Evolutionary conservation across 306 rosid species (phyloP), one percentile per base, ranked within the genome.

Genomic region (Cercis canadensis): DNA sequence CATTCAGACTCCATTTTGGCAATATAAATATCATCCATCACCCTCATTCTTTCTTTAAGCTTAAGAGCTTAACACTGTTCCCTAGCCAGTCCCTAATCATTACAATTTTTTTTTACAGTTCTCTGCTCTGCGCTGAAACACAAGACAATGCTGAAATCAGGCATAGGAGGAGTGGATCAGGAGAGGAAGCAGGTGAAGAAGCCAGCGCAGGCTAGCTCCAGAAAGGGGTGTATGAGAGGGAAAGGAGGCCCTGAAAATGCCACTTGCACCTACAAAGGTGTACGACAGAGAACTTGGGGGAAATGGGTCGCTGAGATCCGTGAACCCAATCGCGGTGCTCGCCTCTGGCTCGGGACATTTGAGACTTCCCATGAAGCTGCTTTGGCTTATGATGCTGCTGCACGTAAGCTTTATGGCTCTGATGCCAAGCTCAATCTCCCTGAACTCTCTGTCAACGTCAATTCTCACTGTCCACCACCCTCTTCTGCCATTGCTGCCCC

Each of bases 221-320:
- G 97, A 51, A 93, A 93, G 57, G 98, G 97, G 8, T 93, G 97
- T 11, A 93, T 93, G 98, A 77, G 89, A 63, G 98, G 97, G 5
- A 93, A 93, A 54, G 98, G 98, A 3, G 98, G 97, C 29, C 98
- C 98, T 0, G 90, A 90, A 24, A 93, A 93, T 9, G 90, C 98
- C 0, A 69, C 52, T 33, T 93, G 98, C 87, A 78, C 92, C 64
- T 93, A 77, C 87, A 93, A 88, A 32, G 98, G 98, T 2, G 98
- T 93, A 6, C 81, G 98, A 1, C 98, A 93, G 73, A 81, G 98
- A 61, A 90, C 98, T 0, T 93, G 98, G 98, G 98, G 98, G 0
- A 93, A 90, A 77, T 93, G 98, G 98, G 98, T 93, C 15, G 98
- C 97, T 33, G 98, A 93, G 69, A 90, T 90, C 69, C 96, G 98